Evolutionary conservation across 169 alveolate species (phyloP), one percentile per base, ranked within the genome.

Genomic region (Neospora caninum): DNA sequence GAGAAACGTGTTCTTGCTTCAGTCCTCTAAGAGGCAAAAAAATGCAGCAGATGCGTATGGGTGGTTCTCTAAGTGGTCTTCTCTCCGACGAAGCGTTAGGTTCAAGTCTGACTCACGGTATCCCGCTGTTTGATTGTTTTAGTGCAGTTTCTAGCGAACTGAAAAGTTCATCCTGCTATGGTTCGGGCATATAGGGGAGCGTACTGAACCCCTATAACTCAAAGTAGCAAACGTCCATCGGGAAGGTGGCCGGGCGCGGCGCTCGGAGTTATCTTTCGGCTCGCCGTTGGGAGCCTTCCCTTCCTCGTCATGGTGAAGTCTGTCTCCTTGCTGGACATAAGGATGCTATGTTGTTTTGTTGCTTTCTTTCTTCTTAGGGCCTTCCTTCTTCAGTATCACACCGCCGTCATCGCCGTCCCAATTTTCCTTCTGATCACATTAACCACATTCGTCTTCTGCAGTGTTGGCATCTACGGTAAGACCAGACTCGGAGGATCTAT

Each of bases 401-500:
- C 91, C 73, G 80, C 84, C 2, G 95, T 95, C 31, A 91, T 92
- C 25, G 93, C 93, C 67, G 93, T 97, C 64, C 98, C 98, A 53
- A 93, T 95, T 53, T 95, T 96, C 80, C 92, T 97, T 43, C 83
- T 96, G 49, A 95, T 97, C 87, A 95, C 96, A 84, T 93, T 96
- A 45, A 88, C 96, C 88, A 96, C 98, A 73, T 97, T 97, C 95
- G 84, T 97, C 82, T 73, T 97, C 88, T 97, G 96, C 78, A 97
- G 97, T 93, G 83, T 97, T 92, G 93, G 97, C 94, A 96, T 95
- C 80, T 95, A 96, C 89, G 97, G 97, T 95, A 64, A 20, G 96
- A 9, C 53, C n/a, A 38, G 31, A n/a, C 10, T 18, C 53, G 0
- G 42, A 34, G 36, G 88, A 13, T 88, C n/a, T 36, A 20, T 70